Conservation (phyloP, 1,139 yeast species). For the Tardiomyces blankii region DNA sequence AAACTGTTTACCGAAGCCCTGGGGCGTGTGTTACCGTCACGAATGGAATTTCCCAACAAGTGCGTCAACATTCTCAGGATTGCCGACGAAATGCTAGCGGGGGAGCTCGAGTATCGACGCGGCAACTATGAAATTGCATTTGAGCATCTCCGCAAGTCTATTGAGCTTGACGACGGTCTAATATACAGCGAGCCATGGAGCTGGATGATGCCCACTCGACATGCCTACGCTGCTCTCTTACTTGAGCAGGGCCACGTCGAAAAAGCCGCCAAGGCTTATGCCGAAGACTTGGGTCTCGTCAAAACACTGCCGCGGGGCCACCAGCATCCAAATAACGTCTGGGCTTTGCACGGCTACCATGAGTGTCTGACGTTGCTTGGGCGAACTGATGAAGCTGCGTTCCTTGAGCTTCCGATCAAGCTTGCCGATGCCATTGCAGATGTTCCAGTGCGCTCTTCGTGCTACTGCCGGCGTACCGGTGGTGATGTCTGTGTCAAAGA, state of each 20-base stretch:
- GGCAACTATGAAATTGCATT: conserved; percentile 2
- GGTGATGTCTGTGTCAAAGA: no score
- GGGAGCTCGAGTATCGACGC: conserved; percentile 3
- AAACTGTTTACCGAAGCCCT: no score
- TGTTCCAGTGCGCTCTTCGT: no score
- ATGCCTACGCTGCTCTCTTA: conserved; percentile 2
- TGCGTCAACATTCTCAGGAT: conserved; percentile 1
- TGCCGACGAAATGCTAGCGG: conserved; percentile 3
- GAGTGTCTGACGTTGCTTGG: conserved; percentile 1
- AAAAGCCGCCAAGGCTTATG: conserved; percentile 1
- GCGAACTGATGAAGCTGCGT: background rate
- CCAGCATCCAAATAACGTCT: conserved; percentile 3
- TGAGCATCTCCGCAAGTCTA: background rate
- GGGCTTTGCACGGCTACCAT: conserved; percentile 4
- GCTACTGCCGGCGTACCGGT: no score
- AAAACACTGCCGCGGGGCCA: background rate
- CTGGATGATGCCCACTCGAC: conserved; percentile 4
- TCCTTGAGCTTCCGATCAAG: background rate
- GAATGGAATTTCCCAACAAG: conserved; percentile 1
- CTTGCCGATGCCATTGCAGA: no score
- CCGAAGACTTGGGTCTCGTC: conserved; percentile 2
- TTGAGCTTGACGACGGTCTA: conserved; percentile 3
- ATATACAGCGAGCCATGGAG: conserved; percentile 4
- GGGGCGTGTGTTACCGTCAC: background rate
- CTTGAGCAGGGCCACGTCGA: conserved; percentile 2